Conservation (phyloP, 2,329 filamentous ascomycete genomes). For the Xylariales sp. region DNA sequence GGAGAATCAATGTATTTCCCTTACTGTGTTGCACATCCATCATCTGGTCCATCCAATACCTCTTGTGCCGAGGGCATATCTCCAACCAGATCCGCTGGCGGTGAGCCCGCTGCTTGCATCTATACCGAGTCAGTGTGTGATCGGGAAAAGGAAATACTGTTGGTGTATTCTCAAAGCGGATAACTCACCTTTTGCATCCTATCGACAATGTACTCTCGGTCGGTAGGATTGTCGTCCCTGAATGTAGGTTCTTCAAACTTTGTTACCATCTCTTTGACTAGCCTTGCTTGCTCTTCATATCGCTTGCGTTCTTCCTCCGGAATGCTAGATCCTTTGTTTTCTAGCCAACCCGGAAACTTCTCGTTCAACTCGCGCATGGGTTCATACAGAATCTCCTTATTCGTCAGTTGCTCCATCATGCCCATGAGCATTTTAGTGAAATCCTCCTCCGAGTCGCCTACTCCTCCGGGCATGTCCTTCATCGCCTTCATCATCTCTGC, state of each 20-base stretch:
- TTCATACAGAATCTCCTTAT: slow-evolving; percentile 97
- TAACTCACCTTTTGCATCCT: slow-evolving; percentile 93
- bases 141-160: slow-evolving; percentile 3
- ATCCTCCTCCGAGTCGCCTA: slow-evolving; percentile 67
- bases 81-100: slow-evolving; percentile 85
- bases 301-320: slow-evolving; percentile 69
- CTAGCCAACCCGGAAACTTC: slow-evolving; percentile 89
- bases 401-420: slow-evolving; percentile 99
- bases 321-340: slow-evolving; percentile 65
- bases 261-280: slow-evolving; percentile 81
- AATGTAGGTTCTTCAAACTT: slow-evolving; percentile 84
- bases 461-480: slow-evolving; percentile 56
- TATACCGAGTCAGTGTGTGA: too few species aligned
- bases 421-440: slow-evolving; percentile 92
- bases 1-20: too few species aligned
- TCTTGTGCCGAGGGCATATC: slow-evolving; percentile 84
- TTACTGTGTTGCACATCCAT: slow-evolving; percentile 60
- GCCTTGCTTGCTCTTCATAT: slow-evolving; percentile 73
- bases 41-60: slow-evolving; percentile 55
- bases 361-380: slow-evolving; percentile 96
- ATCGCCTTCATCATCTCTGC: slow-evolving; percentile 91
- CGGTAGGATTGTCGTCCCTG: slow-evolving; percentile 72
- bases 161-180: background rate
- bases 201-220: slow-evolving; percentile 91
- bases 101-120: slow-evolving; percentile 96